A percentile compares a stretch with the other conserved stretches of the same genome.
Evolutionary conservation across 345 rosid species (phyloP).

Genomic region (Turritis glabra): DNA sequence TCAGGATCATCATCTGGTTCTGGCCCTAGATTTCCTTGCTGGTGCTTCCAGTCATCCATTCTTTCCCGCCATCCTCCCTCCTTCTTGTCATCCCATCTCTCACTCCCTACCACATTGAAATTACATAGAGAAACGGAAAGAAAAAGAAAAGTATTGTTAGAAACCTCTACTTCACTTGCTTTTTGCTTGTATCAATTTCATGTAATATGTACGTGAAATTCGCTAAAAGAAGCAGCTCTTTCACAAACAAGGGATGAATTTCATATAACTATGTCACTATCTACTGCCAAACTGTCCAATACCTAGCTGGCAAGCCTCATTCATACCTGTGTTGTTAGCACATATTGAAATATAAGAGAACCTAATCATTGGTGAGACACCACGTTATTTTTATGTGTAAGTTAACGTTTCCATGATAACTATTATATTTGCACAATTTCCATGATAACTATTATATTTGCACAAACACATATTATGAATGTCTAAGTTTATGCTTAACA

Average conservation of each 20-base stretch:
- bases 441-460: neutral
- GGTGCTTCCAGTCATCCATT: slow-evolving; percentile 92
- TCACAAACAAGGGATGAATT: neutral
- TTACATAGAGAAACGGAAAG: neutral
- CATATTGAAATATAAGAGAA: neutral
- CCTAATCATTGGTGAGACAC: neutral
- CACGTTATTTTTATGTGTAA: neutral
- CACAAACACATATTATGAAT: neutral
- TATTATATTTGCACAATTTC: neutral
- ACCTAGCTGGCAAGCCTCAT: neutral
- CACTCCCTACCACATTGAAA: slow-evolving; percentile 52
- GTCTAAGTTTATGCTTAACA: neutral
- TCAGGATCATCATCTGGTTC: slow-evolving; percentile 83
- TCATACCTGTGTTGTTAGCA: neutral
- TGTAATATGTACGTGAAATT: neutral
- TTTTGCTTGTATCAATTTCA: neutral
- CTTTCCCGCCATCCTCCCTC: slow-evolving; percentile 89
- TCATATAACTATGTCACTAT: slow-evolving; percentile 4
- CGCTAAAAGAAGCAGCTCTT: neutral
- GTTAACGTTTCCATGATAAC: neutral
- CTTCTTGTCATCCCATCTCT: slow-evolving; percentile 83
- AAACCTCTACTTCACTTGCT: slow-evolving; percentile 2
- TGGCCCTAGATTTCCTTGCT: slow-evolving; percentile 81
- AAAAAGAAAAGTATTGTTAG: neutral
- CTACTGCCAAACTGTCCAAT: neutral